These are phyloP conservation scores for Tephrocybe sp. DNA, from an alignment of 768 basidiomycete genomes.

Conservation along the genomic window DNA sequence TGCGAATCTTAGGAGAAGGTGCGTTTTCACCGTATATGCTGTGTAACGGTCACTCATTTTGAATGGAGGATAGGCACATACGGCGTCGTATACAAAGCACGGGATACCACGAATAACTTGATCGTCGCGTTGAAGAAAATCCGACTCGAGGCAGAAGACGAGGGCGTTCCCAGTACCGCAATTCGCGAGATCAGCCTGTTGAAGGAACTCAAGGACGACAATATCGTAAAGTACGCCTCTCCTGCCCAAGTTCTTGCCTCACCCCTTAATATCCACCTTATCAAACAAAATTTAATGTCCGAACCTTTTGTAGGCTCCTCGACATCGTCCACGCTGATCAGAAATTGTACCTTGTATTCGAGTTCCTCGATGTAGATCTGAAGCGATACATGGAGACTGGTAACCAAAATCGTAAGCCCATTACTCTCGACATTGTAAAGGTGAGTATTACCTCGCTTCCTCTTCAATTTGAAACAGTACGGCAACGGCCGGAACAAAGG, in stretches of 20 bases:
- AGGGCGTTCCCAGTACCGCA: slow-evolving; percentile 97
- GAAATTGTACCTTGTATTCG: slow-evolving; percentile 97
- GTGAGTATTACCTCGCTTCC: slow-evolving; percentile 41
- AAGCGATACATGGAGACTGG: slow-evolving; percentile 96
- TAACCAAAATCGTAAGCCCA: slow-evolving; percentile 68
- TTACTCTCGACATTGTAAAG: slow-evolving; percentile 76
- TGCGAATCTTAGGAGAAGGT: slow-evolving; percentile 48
- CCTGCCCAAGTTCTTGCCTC: neutral
- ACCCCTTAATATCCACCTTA: neutral
- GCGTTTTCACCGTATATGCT: slow-evolving; percentile 15
- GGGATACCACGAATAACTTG: slow-evolving; percentile 72
- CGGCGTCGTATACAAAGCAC: slow-evolving; percentile 97
- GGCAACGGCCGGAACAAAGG: neutral
- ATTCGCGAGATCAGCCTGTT: slow-evolving; percentile 97
- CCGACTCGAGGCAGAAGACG: slow-evolving; percentile 95
- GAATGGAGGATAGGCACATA: slow-evolving; percentile 74
- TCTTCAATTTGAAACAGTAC: neutral
- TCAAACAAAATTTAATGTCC: neutral
- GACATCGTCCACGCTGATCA: slow-evolving; percentile 98
- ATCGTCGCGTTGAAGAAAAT: slow-evolving; percentile 99
- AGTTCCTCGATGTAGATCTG: slow-evolving; percentile 95
- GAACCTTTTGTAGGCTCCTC: slow-evolving; percentile 58
- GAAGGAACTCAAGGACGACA: slow-evolving; percentile 95
- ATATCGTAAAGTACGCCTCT: slow-evolving; percentile 80
- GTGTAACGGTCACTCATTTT: slow-evolving; percentile 12